Base-by-base conservation (phyloP, 805 yeast genomes). In the Debaryomyces tyrocola region DNA sequence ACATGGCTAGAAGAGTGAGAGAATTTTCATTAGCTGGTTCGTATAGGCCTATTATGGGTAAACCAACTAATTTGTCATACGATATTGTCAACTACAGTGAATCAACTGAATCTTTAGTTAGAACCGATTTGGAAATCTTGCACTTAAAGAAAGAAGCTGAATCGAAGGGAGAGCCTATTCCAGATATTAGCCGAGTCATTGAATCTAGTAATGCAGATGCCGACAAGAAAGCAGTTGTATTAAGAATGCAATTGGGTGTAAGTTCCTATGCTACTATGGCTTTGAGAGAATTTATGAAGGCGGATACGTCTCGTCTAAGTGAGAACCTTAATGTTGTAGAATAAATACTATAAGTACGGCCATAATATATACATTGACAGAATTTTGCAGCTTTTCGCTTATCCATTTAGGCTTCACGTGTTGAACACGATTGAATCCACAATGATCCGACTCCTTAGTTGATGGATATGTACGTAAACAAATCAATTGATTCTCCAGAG, bases 181-280 rank as follows among this genome's bases (percentile, higher is more conserved):
- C 52, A 10, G 45, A 44, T 6, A 44, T 41, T 10, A n/a, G 42
- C 48, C 62, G 64, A 47, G 58, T 69, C 15, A 52, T 70, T 18
- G 60, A 54, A 2, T 67, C 69, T 6, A 45, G 54, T 11, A 56
- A 60, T 6, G 46, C 50, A 33, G 87, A 82, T 6, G 55, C 53
- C 8, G 53, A 50, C 14, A 81, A 78, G 47, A 70, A 75, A 0
- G 97, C 96, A 0, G 81, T 91, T 11, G 75, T 94, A 4, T 63
- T 95, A 48, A 83, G 79, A 54, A 75, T 94, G 76, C 85, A 83
- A 58, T 73, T 94, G 48, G 92, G 90, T 4, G 83, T 87, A 2
- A 86, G 97, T 31, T 84, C 95, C 6, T 94, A 94, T 64, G 99
- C 99, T 1, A 94, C 99, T 0, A 95, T 94, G 99, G 96, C 96